phyloP scores from a whole-genome alignment of 129 eudicot genomes.

The Flaveria sonorensis region DNA sequence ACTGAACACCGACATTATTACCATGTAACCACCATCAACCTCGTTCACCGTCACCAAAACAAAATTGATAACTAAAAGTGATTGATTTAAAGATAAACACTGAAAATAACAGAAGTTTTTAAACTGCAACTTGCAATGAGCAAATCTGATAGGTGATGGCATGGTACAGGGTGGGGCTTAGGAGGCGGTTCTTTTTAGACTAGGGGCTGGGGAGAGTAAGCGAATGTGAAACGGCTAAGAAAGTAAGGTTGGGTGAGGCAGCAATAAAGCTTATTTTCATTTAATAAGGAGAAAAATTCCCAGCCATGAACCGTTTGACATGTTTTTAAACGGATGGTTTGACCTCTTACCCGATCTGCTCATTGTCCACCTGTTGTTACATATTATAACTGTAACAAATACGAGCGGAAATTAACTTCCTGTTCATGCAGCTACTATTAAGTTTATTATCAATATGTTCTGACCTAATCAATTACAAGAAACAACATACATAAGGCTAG shows the following conservation, averaged over 20 bases:
- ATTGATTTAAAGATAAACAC: not conserved
- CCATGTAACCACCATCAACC: conserved; percentile 11
- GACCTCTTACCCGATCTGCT: not conserved
- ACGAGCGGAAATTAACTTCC: not conserved
- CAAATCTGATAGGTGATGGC: too few species aligned
- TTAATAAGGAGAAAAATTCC: too few species aligned
- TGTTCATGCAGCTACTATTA: conserved; percentile 4
- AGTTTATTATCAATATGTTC: too few species aligned
- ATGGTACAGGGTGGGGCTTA: too few species aligned
- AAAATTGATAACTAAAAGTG: not conserved
- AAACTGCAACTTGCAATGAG: conserved; percentile 15
- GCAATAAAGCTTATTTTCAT: too few species aligned
- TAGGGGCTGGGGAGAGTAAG: too few species aligned
- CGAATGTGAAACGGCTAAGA: too few species aligned
- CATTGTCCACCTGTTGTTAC: conserved; percentile 4
- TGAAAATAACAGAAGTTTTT: not conserved
- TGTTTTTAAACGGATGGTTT: not conserved
- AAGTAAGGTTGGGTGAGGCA: too few species aligned
- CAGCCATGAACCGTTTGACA: not conserved
- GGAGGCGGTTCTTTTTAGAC: too few species aligned
- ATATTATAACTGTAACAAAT: conserved; percentile 18
- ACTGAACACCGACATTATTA: not conserved
- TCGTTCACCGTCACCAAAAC: not conserved
- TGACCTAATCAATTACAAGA: too few species aligned
- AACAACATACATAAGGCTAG: conserved; percentile 7